A percentile compares a stretch with the other conserved stretches of the same genome.
Conservation (phyloP, 129 eudicot species). For the Silybum marianum region DNA sequence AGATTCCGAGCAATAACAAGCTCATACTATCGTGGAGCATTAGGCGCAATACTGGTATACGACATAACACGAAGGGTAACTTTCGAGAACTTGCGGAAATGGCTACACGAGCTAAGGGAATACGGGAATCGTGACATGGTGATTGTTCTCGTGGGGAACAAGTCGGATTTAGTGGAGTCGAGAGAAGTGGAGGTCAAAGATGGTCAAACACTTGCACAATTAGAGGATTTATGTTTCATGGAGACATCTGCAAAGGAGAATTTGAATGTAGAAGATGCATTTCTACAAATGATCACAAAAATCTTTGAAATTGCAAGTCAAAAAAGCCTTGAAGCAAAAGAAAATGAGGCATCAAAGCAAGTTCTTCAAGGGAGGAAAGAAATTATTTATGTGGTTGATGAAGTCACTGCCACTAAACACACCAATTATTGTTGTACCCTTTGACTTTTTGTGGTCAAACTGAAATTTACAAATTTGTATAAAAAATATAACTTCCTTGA, state of each 20-base stretch:
- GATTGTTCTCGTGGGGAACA: conserved; percentile 73
- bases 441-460: conserved; percentile 8
- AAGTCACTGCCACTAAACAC: conserved; percentile 72
- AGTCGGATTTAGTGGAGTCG: conserved; percentile 56
- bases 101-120: conserved; percentile 69
- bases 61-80: conserved; percentile 68
- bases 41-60: conserved; percentile 72
- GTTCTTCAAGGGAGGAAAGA: conserved; percentile 54
- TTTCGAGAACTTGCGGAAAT: conserved; percentile 64
- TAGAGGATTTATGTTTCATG: conserved; percentile 64
- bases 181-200: conserved; percentile 61
- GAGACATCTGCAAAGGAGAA: conserved; percentile 84
- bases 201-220: conserved; percentile 64
- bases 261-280: conserved; percentile 78
- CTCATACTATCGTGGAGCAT: conserved; percentile 84
- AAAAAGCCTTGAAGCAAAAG: conserved; percentile 53
- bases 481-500: background rate
- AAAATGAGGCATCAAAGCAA: conserved; percentile 26
- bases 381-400: conserved; percentile 53
- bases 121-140: conserved; percentile 69
- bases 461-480: background rate
- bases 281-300: conserved; percentile 68
- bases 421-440: conserved; percentile 59
- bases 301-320: conserved; percentile 58
- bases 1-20: conserved; percentile 84